Evolutionary conservation across 2,329 filamentous ascomycete species (phyloP), one percentile per base, ranked within the genome.

Genomic region (Neocatenulostroma microsporum): DNA sequence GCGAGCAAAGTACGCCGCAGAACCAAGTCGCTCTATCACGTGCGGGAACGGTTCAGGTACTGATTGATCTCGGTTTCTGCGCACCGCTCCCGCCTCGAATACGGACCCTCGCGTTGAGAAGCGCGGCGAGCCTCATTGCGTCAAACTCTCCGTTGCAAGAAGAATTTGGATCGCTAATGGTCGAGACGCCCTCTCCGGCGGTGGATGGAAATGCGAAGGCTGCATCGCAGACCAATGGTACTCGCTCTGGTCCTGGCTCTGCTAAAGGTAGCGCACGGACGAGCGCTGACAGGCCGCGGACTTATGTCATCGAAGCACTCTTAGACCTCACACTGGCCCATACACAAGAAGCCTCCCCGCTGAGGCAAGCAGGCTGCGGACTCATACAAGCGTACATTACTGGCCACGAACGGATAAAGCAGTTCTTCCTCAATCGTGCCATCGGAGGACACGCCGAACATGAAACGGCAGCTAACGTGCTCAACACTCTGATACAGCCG

Each of bases 301-400:
- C 89, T 21, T 94, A 94, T 61, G 86, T 98, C 20, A 94, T 98
- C 52, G 89, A 96, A 60, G 91, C 85, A 2, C 69, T 98, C 13
- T 69, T 98, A 31, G 86, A 95, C 49, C 67, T 95, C 28, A 80
- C 82, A 0, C 68, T 98, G 7, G 68, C 82, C 15, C 72, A 80
- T 20, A 67, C 79, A 0, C 63, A 76, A 14, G 72, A 79, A 35
- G 70, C 83, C 23, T 83, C 94, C 48, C 82, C 94, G 59, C 70
- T 89, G 24, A 80, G 91, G 17, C 75, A 87, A 53, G 84, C 89
- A 14, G 87, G 85, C 15, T 91, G 84, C 57, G 82, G 89, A 51
- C 94, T 89, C 53, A 76, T 98, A 43, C 88, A 94, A 60, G 86
- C 91, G 2, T 98, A 98, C 60, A 86, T 95, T 51, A 78, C 76